Evolutionary conservation across 495 filamentous ascomycete genomes (phyloP).

Genomic region (Penicillium paxilli): DNA sequence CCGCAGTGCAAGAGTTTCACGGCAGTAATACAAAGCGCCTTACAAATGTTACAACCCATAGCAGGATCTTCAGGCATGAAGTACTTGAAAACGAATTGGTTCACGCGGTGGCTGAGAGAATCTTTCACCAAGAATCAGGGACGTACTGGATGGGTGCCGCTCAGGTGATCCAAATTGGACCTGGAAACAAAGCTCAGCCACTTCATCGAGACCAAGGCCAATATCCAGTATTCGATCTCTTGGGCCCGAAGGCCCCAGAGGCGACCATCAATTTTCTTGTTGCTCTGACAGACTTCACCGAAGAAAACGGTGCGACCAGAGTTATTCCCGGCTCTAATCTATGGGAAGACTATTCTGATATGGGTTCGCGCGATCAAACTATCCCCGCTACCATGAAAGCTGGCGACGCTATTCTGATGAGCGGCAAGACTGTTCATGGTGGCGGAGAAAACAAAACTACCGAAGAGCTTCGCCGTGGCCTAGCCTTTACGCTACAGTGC

Average conservation of each 20-base stretch:
- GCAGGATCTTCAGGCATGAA: conserved; percentile 7
- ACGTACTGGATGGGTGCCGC: conserved; percentile 14
- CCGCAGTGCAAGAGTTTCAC: not conserved
- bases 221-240: conserved; percentile 3
- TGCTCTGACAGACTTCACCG: conserved; percentile 28
- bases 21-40: conserved; percentile 4
- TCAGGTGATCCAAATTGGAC: conserved; percentile 12
- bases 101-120: conserved; percentile 2
- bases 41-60: conserved; percentile 10
- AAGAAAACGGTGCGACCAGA: conserved; percentile 39
- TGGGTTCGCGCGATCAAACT: not conserved
- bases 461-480: not conserved
- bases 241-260: conserved; percentile 10
- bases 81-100: conserved; percentile 7
- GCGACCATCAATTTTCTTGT: conserved; percentile 22
- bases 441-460: not conserved
- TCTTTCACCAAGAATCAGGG: conserved; percentile 3
- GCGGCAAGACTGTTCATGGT: not conserved
- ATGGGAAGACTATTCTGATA: conserved; percentile 20
- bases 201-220: conserved; percentile 16
- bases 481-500: not conserved
- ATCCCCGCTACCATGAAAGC: conserved; percentile 2
- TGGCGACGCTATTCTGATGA: not conserved
- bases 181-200: conserved; percentile 9
- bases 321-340: conserved; percentile 41